Evolutionary conservation across 208 protist species (phyloP).

Genomic region (Acanthamoeba lenticulata): DNA sequence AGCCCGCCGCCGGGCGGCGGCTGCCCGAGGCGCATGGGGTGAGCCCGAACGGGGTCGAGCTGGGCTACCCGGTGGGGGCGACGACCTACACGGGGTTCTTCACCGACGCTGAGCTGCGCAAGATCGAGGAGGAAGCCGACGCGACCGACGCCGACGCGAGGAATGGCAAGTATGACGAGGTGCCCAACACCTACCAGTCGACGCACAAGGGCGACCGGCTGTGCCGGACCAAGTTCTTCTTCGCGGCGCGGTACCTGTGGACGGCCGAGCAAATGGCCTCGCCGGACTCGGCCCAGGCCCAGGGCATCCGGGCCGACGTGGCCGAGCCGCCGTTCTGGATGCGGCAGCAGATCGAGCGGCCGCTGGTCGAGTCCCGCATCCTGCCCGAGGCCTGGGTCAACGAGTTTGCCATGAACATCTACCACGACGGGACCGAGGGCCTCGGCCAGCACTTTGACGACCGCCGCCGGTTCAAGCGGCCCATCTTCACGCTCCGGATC

Average conservation of each 20-base stretch:
- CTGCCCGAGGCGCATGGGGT: too few species aligned
- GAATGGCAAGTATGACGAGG: slow-evolving; percentile 40
- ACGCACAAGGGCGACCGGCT: slow-evolving; percentile 27
- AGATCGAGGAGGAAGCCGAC: slow-evolving; percentile 30
- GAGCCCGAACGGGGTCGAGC: background rate
- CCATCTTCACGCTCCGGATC: background rate
- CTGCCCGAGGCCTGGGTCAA: slow-evolving; percentile 50
- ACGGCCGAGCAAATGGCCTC: slow-evolving; percentile 43
- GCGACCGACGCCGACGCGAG: slow-evolving; percentile 19
- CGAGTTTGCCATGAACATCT: slow-evolving; percentile 65
- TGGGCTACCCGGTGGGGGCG: slow-evolving; percentile 30
- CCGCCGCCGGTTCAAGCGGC: slow-evolving; percentile 13
- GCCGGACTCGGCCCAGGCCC: background rate
- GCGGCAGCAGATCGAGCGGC: background rate
- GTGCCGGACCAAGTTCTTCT: slow-evolving; percentile 64
- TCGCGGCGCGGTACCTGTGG: slow-evolving; percentile 57
- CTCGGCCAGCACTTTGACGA: slow-evolving; percentile 63
- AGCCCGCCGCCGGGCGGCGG: too few species aligned
- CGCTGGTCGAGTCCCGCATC: background rate
- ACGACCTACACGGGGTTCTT: slow-evolving; percentile 52
- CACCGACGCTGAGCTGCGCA: slow-evolving; percentile 8
- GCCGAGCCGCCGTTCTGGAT: slow-evolving; percentile 52
- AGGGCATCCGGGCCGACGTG: slow-evolving; percentile 48
- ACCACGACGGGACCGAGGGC: slow-evolving; percentile 59
- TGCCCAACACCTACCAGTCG: slow-evolving; percentile 51